Base-by-base conservation (phyloP, 306 rosid genomes). In the Quercus rubra region DNA sequence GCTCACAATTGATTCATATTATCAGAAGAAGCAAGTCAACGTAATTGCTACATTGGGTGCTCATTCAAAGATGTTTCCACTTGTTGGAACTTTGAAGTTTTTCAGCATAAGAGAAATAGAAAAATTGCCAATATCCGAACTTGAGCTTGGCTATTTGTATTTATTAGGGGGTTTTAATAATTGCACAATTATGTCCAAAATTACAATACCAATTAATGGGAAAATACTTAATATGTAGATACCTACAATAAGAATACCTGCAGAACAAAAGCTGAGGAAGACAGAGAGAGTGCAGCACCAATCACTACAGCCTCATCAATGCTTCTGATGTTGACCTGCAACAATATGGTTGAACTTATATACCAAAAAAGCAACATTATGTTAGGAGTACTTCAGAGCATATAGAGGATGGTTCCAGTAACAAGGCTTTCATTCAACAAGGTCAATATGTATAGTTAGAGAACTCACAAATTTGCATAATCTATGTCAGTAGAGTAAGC, bases 261-360 rank as follows among this genome's bases (percentile, higher is more conserved):
- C 12, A 95, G 88, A 81, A 95, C 99, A 93, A 95, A 95, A 75
- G 99, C 99, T 77, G 99, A 95, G 74, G 99, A 95, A 27, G 98
- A 95, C 46, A 95, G 79, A 83, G 99, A 95, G 73, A 95, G 98
- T 79, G 99, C 98, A 78, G 99, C 97, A 73, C 99, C 99, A 81
- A 95, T 95, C 78, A 95, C 99, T 43, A 93, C 86, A 57, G 99
- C 99, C 90, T 95, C 99, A 79, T 95, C 99, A 35, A 95, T 14
- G 79, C 98, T 95, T 90, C 99, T 93, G 85, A 95, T 95, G 86
- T 95, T 95, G 78, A 95, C 99, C 99, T 95, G 79, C 84, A 75
- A 86, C 9, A 33, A 19, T 73, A 54, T 55, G 55, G 21, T 62
- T 12, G 70, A 15, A 20, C 46, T 49, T 30, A 17, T 41, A 64